Base-by-base conservation (phyloP, 2,329 filamentous ascomycete genomes). In the Alternaria ventricosa region DNA sequence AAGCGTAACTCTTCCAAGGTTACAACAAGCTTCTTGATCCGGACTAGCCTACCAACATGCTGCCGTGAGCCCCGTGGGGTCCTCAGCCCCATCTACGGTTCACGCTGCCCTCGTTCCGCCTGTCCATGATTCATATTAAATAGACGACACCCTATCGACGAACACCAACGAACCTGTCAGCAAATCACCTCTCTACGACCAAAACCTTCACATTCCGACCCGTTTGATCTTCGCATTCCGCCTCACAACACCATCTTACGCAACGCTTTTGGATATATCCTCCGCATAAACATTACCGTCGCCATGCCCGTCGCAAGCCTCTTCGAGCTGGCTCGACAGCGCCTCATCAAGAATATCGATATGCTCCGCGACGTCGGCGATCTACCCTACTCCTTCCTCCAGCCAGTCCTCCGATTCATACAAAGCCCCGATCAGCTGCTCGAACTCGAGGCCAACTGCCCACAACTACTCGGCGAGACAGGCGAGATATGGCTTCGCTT, bases 401-500 rank as follows among this genome's bases (percentile, higher is more conserved):
- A 86, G 8, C 86, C 88, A 1, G 87, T 97, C 44, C 87, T 98
- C 30, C 74, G 87, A 55, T 90, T 89, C 61, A 83, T 98, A 60
- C 88, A 91, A 57, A 90, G 87, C 67, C 89, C 94, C 2, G 82
- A 86, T 47, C 94, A 97, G 77, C 88, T 98, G 30, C 81, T 83
- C 68, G 79, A 85, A 60, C 86, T 97, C 62, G 94, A 97, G 81
- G 65, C 86, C 55, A 89, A 89, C 74, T 94, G 90, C 6, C 92
- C 93, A 0, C 92, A 97, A 67, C 86, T 97, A 55, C 84, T 87
- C 64, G 88, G 88, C 41, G 84, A 91, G 60, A 89, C 89, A 43
- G 86, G 83, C 20, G 91, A 94, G 71, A 83, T 95, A 65, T 97
- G 95, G 95, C 81, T 88, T 45, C 86, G 87, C 27, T 87, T 97